phyloP scores from a whole-genome alignment of 768 basidiomycete species.

The Collybia sp. region DNA sequence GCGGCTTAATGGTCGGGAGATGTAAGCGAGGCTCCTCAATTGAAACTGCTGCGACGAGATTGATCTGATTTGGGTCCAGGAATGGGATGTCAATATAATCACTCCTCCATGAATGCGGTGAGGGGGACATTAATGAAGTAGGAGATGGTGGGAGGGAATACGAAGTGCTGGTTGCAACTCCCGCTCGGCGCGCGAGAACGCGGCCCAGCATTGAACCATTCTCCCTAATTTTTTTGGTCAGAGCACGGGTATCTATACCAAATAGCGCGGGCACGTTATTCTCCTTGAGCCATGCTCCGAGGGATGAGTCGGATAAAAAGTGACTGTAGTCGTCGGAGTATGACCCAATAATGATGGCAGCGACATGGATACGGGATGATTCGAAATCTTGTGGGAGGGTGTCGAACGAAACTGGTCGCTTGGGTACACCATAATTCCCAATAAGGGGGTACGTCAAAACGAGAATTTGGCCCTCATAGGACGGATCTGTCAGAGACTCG shows the following conservation, averaged over 20 bases:
- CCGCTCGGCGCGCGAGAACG: slow-evolving; percentile 62
- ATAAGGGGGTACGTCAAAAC: slow-evolving; percentile 95
- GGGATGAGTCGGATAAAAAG: slow-evolving; percentile 84
- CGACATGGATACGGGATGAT: slow-evolving; percentile 90
- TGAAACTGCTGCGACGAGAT: slow-evolving; percentile 91
- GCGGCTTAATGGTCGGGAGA: slow-evolving; percentile 50
- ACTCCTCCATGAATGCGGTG: slow-evolving; percentile 66
- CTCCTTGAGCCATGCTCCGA: slow-evolving; percentile 92
- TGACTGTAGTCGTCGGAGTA: slow-evolving; percentile 95
- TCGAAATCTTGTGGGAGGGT: slow-evolving; percentile 79
- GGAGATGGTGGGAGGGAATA: slow-evolving; percentile 29
- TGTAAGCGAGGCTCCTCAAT: slow-evolving; percentile 63
- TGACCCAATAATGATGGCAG: slow-evolving; percentile 88
- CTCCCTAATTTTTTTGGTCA: slow-evolving; percentile 95
- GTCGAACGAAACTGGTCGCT: slow-evolving; percentile 47
- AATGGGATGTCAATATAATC: slow-evolving; percentile 82
- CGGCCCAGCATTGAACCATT: slow-evolving; percentile 91
- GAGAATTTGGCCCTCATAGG: slow-evolving; percentile 97
- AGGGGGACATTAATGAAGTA: slow-evolving; percentile 50
- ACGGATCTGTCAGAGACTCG: slow-evolving; percentile 96
- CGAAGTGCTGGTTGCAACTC: slow-evolving; percentile 27
- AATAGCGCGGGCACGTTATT: slow-evolving; percentile 92
- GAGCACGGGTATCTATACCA: slow-evolving; percentile 93
- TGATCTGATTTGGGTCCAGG: slow-evolving; percentile 81
- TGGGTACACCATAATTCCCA: slow-evolving; percentile 97